Percentiles rank a stretch among this genome's conserved stretches.
Conservation (phyloP, 2,329 filamentous ascomycete species). For the Ascochyta fabae region DNA sequence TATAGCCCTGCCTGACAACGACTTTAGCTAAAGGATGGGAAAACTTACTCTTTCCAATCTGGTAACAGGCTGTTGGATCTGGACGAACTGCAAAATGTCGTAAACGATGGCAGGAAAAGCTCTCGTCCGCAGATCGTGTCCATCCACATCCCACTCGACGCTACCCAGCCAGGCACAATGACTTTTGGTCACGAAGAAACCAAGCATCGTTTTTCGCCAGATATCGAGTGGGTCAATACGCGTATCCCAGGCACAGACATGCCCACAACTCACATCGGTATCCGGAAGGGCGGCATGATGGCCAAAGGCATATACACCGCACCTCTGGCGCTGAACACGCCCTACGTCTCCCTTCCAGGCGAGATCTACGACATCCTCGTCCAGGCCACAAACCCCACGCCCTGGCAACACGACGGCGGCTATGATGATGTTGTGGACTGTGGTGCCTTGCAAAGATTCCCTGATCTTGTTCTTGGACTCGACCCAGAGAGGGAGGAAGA, state of each 20-base stretch:
- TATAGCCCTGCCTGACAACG: neutral
- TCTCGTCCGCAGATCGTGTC: constrained; percentile 3
- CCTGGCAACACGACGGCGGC: neutral
- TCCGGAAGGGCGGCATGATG: constrained; percentile 28
- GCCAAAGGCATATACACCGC: constrained; percentile 12
- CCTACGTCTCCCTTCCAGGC: constrained; percentile 20
- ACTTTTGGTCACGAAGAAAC: neutral
- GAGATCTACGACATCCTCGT: constrained; percentile 25
- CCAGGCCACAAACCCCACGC: constrained; percentile 18
- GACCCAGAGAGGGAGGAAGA: constrained; percentile 12
- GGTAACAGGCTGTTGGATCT: neutral
- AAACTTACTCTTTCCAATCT: constrained; percentile 3
- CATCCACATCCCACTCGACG: constrained; percentile 10
- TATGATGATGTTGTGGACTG: constrained; percentile 23
- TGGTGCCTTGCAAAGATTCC: constrained; percentile 10
- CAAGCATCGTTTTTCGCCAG: neutral
- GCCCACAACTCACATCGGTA: constrained; percentile 14
- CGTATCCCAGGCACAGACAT: constrained; percentile 12
- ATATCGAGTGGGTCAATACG: constrained; percentile 6
- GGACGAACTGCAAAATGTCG: neutral
- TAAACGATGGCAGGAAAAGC: neutral
- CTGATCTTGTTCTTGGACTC: constrained; percentile 27
- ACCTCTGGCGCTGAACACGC: constrained; percentile 19
- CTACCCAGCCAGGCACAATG: constrained; percentile 1
- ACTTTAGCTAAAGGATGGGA: neutral